Conservation (phyloP, 2,329 filamentous ascomycete species). For the Myriosclerotinia duriaeana region DNA sequence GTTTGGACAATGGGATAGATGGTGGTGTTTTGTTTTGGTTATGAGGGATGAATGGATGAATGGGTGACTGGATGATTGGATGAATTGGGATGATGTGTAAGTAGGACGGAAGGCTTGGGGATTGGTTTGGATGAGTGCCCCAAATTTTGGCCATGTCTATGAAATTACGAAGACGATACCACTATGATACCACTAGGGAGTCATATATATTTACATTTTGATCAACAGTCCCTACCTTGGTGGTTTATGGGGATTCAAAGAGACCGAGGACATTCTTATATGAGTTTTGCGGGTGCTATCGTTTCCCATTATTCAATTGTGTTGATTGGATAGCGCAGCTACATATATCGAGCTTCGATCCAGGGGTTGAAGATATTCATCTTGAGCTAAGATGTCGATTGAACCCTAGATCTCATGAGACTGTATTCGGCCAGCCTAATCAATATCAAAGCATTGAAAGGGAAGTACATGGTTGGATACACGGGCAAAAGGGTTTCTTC, state of each 20-base stretch:
- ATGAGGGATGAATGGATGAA: neutral
- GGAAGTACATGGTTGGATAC: too few relatives aligned
- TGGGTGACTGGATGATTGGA: slow-evolving; percentile 17
- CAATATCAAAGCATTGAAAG: too few relatives aligned
- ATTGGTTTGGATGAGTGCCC: neutral
- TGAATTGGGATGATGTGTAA: neutral
- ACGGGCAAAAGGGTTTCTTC: too few relatives aligned
- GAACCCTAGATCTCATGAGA: too few relatives aligned
- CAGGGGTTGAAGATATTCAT: too few relatives aligned
- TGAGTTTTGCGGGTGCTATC: neutral
- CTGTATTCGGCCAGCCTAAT: too few relatives aligned
- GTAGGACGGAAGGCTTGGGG: neutral
- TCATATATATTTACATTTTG: neutral
- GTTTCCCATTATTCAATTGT: too few relatives aligned
- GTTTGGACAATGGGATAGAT: slow-evolving; percentile 59
- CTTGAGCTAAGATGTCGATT: too few relatives aligned
- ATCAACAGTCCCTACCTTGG: neutral
- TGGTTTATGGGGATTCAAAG: neutral
- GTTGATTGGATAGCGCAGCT: too few relatives aligned
- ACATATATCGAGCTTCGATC: neutral
- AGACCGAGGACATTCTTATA: neutral
- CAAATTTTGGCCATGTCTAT: slow-evolving; percentile 1
- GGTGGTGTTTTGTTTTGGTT: neutral
- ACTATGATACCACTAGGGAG: neutral
- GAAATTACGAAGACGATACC: neutral